These are phyloP conservation scores for Cokeromyces recurvatus DNA, from an alignment of 371 early-diverging fungal genomes.

Conservation along the genomic window DNA sequence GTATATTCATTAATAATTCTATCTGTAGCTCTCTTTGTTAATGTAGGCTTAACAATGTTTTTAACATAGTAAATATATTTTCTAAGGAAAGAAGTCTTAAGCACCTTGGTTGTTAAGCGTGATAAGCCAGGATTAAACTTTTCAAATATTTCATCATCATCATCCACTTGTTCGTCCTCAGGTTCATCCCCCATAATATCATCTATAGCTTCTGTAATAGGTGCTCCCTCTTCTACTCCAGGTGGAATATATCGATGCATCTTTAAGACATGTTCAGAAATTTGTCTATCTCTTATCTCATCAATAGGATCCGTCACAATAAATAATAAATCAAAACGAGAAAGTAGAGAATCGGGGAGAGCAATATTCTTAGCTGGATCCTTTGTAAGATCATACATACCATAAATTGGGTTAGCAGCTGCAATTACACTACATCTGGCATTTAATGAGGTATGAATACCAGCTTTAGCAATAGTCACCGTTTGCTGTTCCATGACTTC, in stretches of 20 bases:
- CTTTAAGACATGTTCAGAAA: conserved; percentile 88
- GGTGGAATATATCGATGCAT: conserved; percentile 91
- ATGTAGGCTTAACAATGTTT: conserved; percentile 62
- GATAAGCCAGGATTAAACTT: conserved; percentile 70
- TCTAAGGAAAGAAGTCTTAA: conserved; percentile 75
- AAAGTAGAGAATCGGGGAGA: conserved; percentile 96
- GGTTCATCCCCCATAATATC: conserved; percentile 49
- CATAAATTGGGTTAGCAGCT: conserved; percentile 99
- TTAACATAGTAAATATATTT: conserved; percentile 88
- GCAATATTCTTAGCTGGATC: conserved; percentile 95
- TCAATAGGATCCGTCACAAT: conserved; percentile 91
- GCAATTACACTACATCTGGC: conserved; percentile 98
- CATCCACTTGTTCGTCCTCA: conserved; percentile 48
- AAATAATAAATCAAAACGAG: conserved; percentile 99
- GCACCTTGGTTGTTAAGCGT: conserved; percentile 47
- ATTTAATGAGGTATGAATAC: conserved; percentile 98
- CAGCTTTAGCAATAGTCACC: conserved; percentile 97
- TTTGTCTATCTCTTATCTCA: conserved; percentile 78
- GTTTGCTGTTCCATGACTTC: conserved; percentile 99
- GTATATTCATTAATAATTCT: conserved; percentile 79
- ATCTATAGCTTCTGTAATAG: conserved; percentile 59
- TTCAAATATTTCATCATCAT: conserved; percentile 66
- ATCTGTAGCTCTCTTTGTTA: conserved; percentile 72
- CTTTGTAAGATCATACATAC: conserved; percentile 78
- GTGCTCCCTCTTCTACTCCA: conserved; percentile 83